A percentile compares a stretch with the other conserved stretches of the same genome.
phyloP scores from a whole-genome alignment of 108 stramenopile genomes.

The Nitzschia inconspicua region DNA sequence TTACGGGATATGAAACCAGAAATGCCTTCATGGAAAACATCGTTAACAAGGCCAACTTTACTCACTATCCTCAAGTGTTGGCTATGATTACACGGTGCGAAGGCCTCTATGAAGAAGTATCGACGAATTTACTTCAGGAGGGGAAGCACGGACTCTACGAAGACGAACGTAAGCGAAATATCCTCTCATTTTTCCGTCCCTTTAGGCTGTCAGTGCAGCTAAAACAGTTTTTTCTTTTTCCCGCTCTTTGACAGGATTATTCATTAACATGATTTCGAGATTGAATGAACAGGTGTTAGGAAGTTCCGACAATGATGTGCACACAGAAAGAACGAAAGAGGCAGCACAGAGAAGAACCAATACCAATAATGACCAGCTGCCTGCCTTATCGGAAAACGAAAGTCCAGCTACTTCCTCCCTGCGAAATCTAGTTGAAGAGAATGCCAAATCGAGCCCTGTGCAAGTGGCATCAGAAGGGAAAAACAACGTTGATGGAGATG shows the following conservation, averaged over 20 bases:
- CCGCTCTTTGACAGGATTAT: conserved; percentile 30
- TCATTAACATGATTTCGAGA: conserved; percentile 87
- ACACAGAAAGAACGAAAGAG: conserved; percentile 9
- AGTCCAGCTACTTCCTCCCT: conserved; percentile 35
- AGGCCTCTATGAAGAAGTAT: conserved; percentile 69
- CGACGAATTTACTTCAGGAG: conserved; percentile 52
- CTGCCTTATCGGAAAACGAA: background rate
- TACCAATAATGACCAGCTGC: background rate
- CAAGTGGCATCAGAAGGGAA: background rate
- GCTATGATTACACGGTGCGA: conserved; percentile 71
- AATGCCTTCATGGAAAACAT: conserved; percentile 83
- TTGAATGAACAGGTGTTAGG: conserved; percentile 69
- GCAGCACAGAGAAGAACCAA: conserved; percentile 2
- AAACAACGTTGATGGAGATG: conserved; percentile 14
- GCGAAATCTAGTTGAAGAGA: conserved; percentile 58
- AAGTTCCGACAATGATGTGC: conserved; percentile 8
- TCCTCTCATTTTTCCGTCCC: no score
- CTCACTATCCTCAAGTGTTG: conserved; percentile 67
- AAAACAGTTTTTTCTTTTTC: no score
- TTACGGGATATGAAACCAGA: conserved; percentile 81
- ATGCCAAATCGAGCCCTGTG: conserved; percentile 17
- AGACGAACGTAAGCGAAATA: conserved; percentile 77
- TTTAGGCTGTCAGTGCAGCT: no score
- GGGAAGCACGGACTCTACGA: conserved; percentile 76
- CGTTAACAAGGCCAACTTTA: conserved; percentile 86